Base-by-base conservation (phyloP, 2,329 filamentous ascomycete genomes). In the Cryphonectria parasitica region DNA sequence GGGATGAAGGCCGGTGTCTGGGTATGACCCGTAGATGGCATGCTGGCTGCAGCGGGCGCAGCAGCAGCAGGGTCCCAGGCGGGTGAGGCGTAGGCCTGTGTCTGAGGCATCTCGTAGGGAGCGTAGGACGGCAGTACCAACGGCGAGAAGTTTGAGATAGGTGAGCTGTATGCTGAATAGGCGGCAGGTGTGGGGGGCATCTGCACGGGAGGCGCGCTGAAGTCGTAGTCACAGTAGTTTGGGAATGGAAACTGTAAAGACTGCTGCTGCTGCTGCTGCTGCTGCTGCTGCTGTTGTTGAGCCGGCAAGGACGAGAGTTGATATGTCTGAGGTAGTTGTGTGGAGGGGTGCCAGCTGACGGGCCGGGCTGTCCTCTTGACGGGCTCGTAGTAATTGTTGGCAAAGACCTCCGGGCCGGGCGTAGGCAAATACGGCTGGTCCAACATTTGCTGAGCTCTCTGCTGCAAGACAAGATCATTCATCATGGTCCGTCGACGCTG, bases 301-400 rank as follows among this genome's bases (percentile, higher is more conserved):
- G 79, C 70, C 61, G 71, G 64, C n/a, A 69, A 60, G 17, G 69
- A 67, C 31, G 66, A 60, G 52, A 71, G 76, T 67, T 82, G 80
- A 64, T 80, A 78, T 71, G 80, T 79, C 22, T 81, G 77, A 76
- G 78, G 78, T 67, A 79, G 79, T 70, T 87, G 84, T 13, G 90
- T 87, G 31, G 87, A 87, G 2, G 91, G 90, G 78, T 94, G 92
- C 92, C 92, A 94, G 83, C 91, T 94, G 62, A 92, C 83, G 7
- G 92, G 91, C 58, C 92, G 87, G 67, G 81, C 80, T 54, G 84
- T 79, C 76, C 81, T 78, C 75, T 78, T 81, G 54, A 79, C 72
- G 4, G 77, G 79, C 36, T 80, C 78, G 69, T 79, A 78, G 49
- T 76, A 74, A 43, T 67, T 66, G 36, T 78, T 77, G 72, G 74